A percentile compares a stretch with the other conserved stretches of the same genome.
phyloP scores from a whole-genome alignment of 768 basidiomycete genomes.

The Cubamyces sp. region DNA sequence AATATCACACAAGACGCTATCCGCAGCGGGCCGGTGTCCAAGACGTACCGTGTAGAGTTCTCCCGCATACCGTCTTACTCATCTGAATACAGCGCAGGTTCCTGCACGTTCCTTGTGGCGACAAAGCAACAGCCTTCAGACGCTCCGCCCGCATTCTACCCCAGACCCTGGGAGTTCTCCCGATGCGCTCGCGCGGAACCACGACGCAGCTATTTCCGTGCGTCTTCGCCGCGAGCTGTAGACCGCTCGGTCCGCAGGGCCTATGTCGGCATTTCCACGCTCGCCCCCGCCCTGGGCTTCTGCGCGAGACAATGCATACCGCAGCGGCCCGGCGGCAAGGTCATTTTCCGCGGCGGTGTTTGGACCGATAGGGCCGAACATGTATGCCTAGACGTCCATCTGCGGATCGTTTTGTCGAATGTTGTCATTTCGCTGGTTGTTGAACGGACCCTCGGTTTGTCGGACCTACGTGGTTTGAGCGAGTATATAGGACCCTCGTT shows the following conservation, averaged over 20 bases:
- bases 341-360: too few relatives aligned
- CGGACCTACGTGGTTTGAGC: too few relatives aligned
- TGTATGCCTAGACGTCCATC: too few relatives aligned
- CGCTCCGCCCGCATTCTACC: neutral
- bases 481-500: too few relatives aligned
- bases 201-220: neutral
- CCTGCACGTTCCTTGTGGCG: neutral
- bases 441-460: too few relatives aligned
- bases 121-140: conserved; percentile 2
- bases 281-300: neutral
- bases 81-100: neutral
- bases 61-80: neutral
- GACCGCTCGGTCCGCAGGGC: conserved; percentile 16
- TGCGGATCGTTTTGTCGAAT: too few relatives aligned
- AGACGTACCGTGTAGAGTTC: neutral
- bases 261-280: conserved; percentile 16
- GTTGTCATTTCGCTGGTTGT: too few relatives aligned
- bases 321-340: too few relatives aligned
- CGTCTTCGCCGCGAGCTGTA: neutral
- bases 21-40: conserved; percentile 3
- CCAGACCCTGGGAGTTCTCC: neutral
- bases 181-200: neutral
- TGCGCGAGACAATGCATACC: neutral
- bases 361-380: neutral
- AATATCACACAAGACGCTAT: neutral